Evolutionary conservation across 2,329 filamentous ascomycete species (phyloP).

Genomic region (Podosphaera fusca): DNA sequence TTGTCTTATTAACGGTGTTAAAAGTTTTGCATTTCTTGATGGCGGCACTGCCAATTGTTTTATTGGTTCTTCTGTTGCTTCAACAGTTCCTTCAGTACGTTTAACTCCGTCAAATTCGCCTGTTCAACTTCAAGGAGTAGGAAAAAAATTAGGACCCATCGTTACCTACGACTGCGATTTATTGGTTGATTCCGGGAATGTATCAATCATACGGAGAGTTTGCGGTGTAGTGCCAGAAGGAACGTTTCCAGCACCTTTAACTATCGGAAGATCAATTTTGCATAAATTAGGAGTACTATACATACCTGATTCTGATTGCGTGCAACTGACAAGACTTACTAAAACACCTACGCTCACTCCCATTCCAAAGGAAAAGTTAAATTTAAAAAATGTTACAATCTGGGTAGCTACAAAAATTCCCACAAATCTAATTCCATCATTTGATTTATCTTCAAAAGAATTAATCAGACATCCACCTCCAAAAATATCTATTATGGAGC

Average conservation of each 20-base stretch:
- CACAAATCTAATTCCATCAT: neutral
- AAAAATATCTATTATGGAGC: neutral
- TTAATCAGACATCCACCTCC: neutral
- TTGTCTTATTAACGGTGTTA: neutral
- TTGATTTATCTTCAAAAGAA: neutral
- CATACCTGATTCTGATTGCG: neutral
- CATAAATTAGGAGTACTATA: constrained; percentile 1
- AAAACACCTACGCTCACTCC: neutral
- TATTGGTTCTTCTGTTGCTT: neutral
- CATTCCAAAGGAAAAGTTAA: neutral
- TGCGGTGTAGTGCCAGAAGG: constrained; percentile 1
- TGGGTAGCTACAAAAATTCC: neutral
- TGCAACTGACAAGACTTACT: neutral
- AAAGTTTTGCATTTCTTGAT: neutral
- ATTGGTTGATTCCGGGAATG: neutral
- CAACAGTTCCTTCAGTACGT: neutral
- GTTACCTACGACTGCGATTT: neutral
- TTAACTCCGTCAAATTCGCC: neutral
- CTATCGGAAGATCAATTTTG: neutral
- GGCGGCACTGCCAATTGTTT: neutral
- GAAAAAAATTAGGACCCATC: neutral
- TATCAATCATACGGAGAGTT: neutral
- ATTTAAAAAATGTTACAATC: neutral
- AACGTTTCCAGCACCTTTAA: constrained; percentile 1
- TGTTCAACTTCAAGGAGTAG: neutral